These are phyloP conservation scores for Conticribra weissflogii DNA, from an alignment of 108 stramenopile genomes.

Conservation along the genomic window DNA sequence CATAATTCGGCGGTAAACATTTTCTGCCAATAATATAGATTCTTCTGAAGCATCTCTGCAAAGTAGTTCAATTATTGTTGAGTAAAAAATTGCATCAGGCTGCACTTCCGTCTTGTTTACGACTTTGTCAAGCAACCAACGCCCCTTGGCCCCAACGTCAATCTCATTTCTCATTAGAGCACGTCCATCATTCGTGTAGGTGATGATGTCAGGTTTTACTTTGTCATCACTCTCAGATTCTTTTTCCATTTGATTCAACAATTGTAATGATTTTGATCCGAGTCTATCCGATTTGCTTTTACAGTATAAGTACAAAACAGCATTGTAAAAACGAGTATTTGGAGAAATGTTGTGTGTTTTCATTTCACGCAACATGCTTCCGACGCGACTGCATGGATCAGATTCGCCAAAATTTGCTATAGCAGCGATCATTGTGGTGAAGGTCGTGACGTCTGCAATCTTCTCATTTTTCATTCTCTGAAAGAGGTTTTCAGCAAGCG, in stretches of 20 bases:
- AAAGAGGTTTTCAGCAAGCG: background rate
- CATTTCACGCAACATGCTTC: background rate
- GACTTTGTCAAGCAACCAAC: too few species aligned
- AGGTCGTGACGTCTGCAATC: background rate
- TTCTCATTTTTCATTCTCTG: background rate
- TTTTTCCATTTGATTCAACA: constrained; percentile 4
- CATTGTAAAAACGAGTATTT: constrained; percentile 11
- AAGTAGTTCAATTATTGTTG: background rate
- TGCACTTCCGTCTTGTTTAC: too few species aligned
- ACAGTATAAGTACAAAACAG: background rate
- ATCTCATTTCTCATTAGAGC: too few species aligned
- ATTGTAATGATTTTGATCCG: background rate
- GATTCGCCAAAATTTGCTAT: constrained; percentile 2
- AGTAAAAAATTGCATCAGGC: background rate
- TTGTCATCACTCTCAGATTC: background rate
- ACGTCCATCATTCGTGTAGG: background rate
- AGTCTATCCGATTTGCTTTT: background rate
- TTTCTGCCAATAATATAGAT: background rate
- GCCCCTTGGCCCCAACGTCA: too few species aligned
- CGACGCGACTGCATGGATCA: background rate
- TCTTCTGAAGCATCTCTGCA: background rate
- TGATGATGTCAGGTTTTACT: constrained; percentile 4
- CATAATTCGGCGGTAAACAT: background rate
- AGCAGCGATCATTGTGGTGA: constrained; percentile 5
- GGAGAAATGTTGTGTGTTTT: background rate